A percentile compares a stretch with the other conserved stretches of the same genome.
phyloP scores from a whole-genome alignment of 179 eudicot species.

The Silene noctiflora region DNA sequence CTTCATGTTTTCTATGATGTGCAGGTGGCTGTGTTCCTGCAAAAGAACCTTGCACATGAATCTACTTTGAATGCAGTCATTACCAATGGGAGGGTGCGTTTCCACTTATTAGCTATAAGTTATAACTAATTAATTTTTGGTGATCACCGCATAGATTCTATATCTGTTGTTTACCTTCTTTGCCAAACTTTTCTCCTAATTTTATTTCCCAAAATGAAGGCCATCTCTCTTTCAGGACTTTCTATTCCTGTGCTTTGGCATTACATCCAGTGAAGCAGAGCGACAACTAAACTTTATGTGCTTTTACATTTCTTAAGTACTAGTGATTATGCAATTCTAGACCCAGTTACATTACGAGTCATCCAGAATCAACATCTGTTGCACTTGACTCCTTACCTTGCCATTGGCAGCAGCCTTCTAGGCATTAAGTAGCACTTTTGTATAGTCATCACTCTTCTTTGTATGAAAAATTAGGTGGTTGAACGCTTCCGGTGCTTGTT shows the following conservation, averaged over 20 bases:
- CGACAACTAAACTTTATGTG: not conserved
- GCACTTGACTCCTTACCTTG: not conserved
- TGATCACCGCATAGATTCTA: not conserved
- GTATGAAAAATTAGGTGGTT: not conserved
- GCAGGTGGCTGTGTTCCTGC: conserved; percentile 70
- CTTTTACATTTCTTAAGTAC: not conserved
- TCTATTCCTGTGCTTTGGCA: not conserved
- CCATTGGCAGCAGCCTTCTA: not conserved
- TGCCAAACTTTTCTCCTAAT: not conserved
- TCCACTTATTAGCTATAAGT: conserved; percentile 5
- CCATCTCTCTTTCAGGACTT: not conserved
- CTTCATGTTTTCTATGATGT: conserved; percentile 13
- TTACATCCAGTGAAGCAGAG: not conserved
- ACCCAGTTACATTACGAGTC: not conserved
- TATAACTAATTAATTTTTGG: not conserved
- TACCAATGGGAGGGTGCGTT: conserved; percentile 95
- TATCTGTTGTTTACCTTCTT: not conserved
- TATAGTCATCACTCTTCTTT: conserved; percentile 11
- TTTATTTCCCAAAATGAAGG: not conserved
- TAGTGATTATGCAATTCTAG: not conserved
- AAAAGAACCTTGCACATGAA: conserved; percentile 62
- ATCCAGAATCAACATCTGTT: not conserved
- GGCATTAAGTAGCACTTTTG: not conserved
- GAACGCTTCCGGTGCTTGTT: not conserved
- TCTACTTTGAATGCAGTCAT: conserved; percentile 66